Evolutionary conservation across 495 filamentous ascomycete species (phyloP), one percentile per base, ranked within the genome.

Genomic region (Durotheca rogersii): DNA sequence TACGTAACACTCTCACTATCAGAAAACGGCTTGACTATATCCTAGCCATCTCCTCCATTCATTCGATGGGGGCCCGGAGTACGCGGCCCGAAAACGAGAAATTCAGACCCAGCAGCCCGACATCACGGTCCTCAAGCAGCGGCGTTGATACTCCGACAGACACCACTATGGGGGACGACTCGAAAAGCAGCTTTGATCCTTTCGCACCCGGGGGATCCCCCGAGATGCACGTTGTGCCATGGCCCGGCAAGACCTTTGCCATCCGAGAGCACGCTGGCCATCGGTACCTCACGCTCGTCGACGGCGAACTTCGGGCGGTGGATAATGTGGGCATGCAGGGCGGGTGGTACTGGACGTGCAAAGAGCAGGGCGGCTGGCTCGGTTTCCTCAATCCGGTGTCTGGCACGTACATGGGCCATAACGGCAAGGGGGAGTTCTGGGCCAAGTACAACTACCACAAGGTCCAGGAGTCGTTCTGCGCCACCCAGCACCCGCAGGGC

Each of bases 301-400:
- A 39, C 7, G 36, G 36, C 11, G 11, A 32, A 2, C 5, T 44
- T 20, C 7, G 30, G 3, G 17, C 16, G 10, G 15, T 10, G 15
- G 16, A 44, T 4, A 44, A 44, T 23, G 4, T 21, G 6, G 41
- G 41, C 30, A 30, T 33, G 0, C 41, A 34, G 41, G 41, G 41
- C 17, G 41, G 41, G 10, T 44, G 41, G 41, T 30, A 44, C 18
- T 44, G 41, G 41, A 15, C 23, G 18, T 44, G 41, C 12, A 12
- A 14, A 6, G 41, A 44, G 11, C 1, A 2, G 0, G 1, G 16
- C 1, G 41, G 29, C 5, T 44, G 41, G 41, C 18, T 44, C 4
- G 41, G 41, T 11, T 44, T 44, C 18, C 11, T 27, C 4, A 44
- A 14, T 21, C 29, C 41, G 2, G 41, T 44, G 15, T 44, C 41